A percentile compares a stretch with the other conserved stretches of the same genome.
Evolutionary conservation across 208 protist genomes (phyloP).

Genomic region (Porcisia deanei): DNA sequence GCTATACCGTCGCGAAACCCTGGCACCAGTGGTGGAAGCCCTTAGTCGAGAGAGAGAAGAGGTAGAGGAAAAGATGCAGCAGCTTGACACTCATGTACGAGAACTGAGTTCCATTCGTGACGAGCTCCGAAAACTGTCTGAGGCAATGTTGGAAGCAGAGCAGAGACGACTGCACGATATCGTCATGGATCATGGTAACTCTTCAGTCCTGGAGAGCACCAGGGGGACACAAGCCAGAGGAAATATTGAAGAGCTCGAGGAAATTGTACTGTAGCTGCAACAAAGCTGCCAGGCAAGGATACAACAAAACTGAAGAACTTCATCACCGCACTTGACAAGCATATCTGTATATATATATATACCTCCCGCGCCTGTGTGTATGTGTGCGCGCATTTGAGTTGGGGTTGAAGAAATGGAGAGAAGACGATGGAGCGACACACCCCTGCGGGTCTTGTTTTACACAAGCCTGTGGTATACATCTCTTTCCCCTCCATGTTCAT

Average conservation of each 20-base stretch:
- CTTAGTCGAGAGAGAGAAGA: slow-evolving; percentile 54
- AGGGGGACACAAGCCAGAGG: background rate
- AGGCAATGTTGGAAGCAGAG: slow-evolving; percentile 19
- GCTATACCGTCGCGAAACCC: slow-evolving; percentile 73
- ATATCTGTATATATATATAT: background rate
- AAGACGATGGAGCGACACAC: background rate
- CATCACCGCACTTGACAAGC: background rate
- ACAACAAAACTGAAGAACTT: background rate
- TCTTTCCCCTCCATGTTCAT: background rate
- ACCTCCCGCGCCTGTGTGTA: background rate
- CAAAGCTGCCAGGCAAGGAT: background rate
- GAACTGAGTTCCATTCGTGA: slow-evolving; percentile 67
- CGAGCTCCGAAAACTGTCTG: slow-evolving; percentile 59
- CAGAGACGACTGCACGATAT: slow-evolving; percentile 20
- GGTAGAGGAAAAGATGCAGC: slow-evolving; percentile 42
- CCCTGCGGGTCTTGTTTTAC: background rate
- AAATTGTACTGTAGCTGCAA: slow-evolving; percentile 13
- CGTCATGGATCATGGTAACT: background rate
- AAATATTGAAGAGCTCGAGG: background rate
- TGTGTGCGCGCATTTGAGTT: background rate
- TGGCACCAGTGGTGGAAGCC: slow-evolving; percentile 57
- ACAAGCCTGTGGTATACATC: background rate
- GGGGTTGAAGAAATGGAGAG: background rate
- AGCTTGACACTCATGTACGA: slow-evolving; percentile 58
- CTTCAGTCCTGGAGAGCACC: background rate